These are phyloP conservation scores for Dacryopinax primogenitus DNA, from an alignment of 768 basidiomycete genomes.

Conservation along the genomic window DNA sequence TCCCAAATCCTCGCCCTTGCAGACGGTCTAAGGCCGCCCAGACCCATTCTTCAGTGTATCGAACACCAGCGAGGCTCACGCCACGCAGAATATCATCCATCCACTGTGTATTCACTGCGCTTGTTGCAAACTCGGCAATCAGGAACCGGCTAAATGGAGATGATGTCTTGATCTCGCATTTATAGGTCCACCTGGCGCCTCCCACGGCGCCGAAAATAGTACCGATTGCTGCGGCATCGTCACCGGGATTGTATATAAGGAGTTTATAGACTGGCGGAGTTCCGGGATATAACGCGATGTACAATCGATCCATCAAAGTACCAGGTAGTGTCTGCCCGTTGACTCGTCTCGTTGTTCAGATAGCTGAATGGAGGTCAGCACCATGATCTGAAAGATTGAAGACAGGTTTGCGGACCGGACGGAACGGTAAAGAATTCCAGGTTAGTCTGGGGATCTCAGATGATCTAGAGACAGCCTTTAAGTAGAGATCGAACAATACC, in stretches of 20 bases:
- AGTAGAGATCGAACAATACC: no score
- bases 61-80: background rate
- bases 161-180: background rate
- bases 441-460: no score
- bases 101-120: background rate
- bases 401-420: no score
- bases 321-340: no score
- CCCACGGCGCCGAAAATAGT: background rate
- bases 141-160: background rate
- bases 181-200: background rate
- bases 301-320: background rate
- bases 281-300: background rate
- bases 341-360: no score
- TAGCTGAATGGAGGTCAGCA: no score
- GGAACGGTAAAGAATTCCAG: no score
- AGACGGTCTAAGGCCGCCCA: background rate
- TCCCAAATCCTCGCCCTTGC: no score
- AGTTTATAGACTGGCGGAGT: background rate
- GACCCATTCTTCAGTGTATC: background rate
- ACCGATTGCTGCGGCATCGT: background rate
- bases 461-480: no score
- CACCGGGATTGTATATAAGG: background rate
- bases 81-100: background rate
- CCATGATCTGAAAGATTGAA: no score
- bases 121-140: background rate